phyloP scores from a whole-genome alignment of 1,284 basidiomycete genomes.

The Austroboletus novae-zelandiae region DNA sequence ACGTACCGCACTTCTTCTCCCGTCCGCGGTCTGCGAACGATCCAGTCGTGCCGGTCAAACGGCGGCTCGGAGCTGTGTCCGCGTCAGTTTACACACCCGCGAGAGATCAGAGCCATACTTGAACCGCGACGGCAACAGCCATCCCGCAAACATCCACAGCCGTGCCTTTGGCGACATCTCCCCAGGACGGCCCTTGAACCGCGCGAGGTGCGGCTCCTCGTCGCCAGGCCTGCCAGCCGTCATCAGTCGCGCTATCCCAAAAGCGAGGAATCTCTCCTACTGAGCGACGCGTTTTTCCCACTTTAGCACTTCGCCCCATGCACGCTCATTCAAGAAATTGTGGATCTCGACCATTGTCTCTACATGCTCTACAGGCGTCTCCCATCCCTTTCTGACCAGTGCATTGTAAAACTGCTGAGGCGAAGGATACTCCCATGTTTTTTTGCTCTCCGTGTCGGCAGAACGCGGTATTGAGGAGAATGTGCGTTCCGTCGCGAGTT shows the following conservation, averaged over 20 bases:
- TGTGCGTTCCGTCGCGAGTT: conserved; percentile 75
- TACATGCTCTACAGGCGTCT: conserved; percentile 94
- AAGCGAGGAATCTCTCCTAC: conserved; percentile 37
- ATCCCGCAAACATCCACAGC: conserved; percentile 81
- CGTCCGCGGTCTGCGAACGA: conserved; percentile 74
- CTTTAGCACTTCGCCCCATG: conserved; percentile 92
- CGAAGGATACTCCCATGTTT: conserved; percentile 92
- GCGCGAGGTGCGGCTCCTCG: conserved; percentile 68
- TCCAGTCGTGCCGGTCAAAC: conserved; percentile 99
- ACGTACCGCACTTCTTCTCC: conserved; percentile 87
- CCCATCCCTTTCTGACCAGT: conserved; percentile 94
- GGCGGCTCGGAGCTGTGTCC: conserved; percentile 77
- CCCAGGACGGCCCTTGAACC: conserved; percentile 90
- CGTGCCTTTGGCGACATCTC: conserved; percentile 88
- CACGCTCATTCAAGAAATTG: conserved; percentile 96
- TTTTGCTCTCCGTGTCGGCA: conserved; percentile 22
- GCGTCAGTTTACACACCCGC: conserved; percentile 9
- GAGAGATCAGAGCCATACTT: conserved; percentile 55
- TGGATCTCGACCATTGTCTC: conserved; percentile 98
- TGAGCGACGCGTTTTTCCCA: conserved; percentile 81
- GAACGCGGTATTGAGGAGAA: conserved; percentile 87
- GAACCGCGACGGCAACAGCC: conserved; percentile 86
- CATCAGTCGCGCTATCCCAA: conserved; percentile 2
- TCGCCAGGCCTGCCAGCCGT: conserved; percentile 32
- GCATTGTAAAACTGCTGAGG: conserved; percentile 99